These are phyloP conservation scores for Termitomyces sp. DNA, from an alignment of 768 basidiomycete genomes.

Conservation along the genomic window DNA sequence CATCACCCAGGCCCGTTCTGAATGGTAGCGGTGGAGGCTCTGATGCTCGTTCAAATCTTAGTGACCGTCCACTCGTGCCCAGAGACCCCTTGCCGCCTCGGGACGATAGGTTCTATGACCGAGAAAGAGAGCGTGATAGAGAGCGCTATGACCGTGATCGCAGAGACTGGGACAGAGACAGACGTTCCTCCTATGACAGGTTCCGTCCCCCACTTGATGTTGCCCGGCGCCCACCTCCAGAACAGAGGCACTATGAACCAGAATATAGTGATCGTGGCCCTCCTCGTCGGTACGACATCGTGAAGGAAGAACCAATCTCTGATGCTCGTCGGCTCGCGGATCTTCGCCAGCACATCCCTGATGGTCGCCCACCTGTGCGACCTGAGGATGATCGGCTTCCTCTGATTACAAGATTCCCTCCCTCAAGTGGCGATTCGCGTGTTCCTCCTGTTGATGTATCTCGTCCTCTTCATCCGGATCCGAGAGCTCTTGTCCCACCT, in stretches of 20 bases:
- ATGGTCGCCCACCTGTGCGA: slow-evolving; percentile 13
- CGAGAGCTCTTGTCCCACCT: slow-evolving; percentile 21
- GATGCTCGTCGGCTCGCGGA: slow-evolving; percentile 26
- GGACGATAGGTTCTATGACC: slow-evolving; percentile 26
- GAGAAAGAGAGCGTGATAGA: slow-evolving; percentile 32
- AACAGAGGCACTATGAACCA: slow-evolving; percentile 43
- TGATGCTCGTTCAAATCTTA: slow-evolving; percentile 13
- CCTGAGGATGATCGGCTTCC: slow-evolving; percentile 12
- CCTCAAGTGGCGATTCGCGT: slow-evolving; percentile 13
- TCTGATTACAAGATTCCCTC: slow-evolving; percentile 11
- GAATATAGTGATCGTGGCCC: slow-evolving; percentile 24
- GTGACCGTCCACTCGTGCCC: slow-evolving; percentile 12
- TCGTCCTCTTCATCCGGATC: slow-evolving; percentile 18
- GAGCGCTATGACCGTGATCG: slow-evolving; percentile 28
- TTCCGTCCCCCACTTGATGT: slow-evolving; percentile 19
- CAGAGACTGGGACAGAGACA: slow-evolving; percentile 24
- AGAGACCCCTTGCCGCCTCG: slow-evolving; percentile 15
- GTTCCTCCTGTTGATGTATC: slow-evolving; percentile 22
- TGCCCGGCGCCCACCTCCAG: slow-evolving; percentile 36
- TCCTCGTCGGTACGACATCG: slow-evolving; percentile 18
- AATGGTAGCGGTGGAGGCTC: slow-evolving; percentile 5
- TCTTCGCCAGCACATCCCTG: slow-evolving; percentile 13
- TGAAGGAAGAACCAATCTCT: slow-evolving; percentile 17
- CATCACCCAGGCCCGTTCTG: slow-evolving; percentile 11
- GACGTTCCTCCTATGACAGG: slow-evolving; percentile 29